Evolutionary conservation across 306 rosid genomes (phyloP).

Genomic region (Inga oerstediana): DNA sequence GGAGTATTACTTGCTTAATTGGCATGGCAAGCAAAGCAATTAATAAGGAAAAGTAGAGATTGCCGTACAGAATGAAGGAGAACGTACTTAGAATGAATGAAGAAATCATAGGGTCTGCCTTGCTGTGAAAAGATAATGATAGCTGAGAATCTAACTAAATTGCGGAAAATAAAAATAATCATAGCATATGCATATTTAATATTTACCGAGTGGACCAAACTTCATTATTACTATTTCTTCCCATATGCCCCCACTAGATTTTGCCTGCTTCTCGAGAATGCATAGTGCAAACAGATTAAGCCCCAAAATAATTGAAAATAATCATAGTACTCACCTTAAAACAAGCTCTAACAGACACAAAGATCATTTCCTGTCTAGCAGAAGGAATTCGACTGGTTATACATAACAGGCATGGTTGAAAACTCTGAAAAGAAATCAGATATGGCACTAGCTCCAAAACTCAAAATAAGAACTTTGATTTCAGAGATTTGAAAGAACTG

Average conservation of each 20-base stretch:
- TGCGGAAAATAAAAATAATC: neutral
- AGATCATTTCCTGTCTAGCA: neutral
- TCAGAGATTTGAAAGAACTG: neutral
- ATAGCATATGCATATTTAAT: neutral
- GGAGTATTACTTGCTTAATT: neutral
- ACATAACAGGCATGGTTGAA: neutral
- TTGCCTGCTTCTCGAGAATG: neutral
- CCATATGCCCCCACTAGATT: slow-evolving; percentile 21
- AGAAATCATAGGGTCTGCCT: slow-evolving; percentile 63
- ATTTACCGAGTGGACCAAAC: neutral
- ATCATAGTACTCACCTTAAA: slow-evolving; percentile 53
- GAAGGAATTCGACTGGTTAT: neutral
- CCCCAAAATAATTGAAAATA: neutral
- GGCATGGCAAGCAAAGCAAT: neutral
- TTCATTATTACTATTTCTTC: neutral
- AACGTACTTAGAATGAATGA: slow-evolving; percentile 60
- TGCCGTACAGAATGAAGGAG: neutral
- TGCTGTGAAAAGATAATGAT: slow-evolving; percentile 67
- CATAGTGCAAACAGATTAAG: neutral
- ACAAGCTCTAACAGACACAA: neutral
- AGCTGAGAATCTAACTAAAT: slow-evolving; percentile 10
- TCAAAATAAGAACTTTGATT: too few relatives aligned
- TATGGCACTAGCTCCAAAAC: too few relatives aligned
- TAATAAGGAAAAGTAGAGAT: neutral
- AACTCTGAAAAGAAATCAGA: too few relatives aligned